phyloP scores from a whole-genome alignment of 2,329 filamentous ascomycete species.

The Blumeria graminis region DNA sequence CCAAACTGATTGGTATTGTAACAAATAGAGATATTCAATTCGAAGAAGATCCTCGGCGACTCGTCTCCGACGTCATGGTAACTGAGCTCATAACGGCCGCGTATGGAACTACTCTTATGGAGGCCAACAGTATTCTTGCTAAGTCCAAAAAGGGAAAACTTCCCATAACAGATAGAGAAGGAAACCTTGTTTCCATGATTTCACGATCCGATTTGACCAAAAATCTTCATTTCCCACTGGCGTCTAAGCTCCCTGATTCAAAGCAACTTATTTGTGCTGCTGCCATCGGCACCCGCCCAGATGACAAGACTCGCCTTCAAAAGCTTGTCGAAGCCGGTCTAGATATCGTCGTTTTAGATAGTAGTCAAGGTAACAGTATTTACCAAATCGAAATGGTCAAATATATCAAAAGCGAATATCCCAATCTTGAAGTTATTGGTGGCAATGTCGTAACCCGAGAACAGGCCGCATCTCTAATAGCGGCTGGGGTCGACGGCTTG shows the following conservation, averaged over 20 bases:
- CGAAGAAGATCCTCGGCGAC: slow-evolving; percentile 46
- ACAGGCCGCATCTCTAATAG: slow-evolving; percentile 79
- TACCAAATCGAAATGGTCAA: slow-evolving; percentile 98
- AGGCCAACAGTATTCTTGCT: slow-evolving; percentile 82
- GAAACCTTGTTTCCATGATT: slow-evolving; percentile 78
- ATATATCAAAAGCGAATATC: slow-evolving; percentile 74
- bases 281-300: slow-evolving; percentile 80
- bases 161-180: slow-evolving; percentile 63
- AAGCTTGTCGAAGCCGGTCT: slow-evolving; percentile 85
- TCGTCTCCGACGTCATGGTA: slow-evolving; percentile 82
- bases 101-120: slow-evolving; percentile 55
- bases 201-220: slow-evolving; percentile 93
- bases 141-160: slow-evolving; percentile 98
- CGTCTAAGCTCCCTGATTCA: slow-evolving; percentile 85
- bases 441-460: slow-evolving; percentile 97
- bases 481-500: slow-evolving; percentile 82
- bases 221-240: slow-evolving; percentile 90
- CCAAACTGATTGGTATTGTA: slow-evolving; percentile 90
- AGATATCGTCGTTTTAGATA: slow-evolving; percentile 87
- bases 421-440: slow-evolving; percentile 76
- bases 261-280: slow-evolving; percentile 95
- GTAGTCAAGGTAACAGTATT: slow-evolving; percentile 93
- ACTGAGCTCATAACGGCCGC: slow-evolving; percentile 78
- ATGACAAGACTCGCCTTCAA: slow-evolving; percentile 69
- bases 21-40: slow-evolving; percentile 98